Evolutionary conservation across 768 basidiomycete genomes (phyloP), one percentile per base, ranked within the genome.

Genomic region (Lentinula sp.): DNA sequence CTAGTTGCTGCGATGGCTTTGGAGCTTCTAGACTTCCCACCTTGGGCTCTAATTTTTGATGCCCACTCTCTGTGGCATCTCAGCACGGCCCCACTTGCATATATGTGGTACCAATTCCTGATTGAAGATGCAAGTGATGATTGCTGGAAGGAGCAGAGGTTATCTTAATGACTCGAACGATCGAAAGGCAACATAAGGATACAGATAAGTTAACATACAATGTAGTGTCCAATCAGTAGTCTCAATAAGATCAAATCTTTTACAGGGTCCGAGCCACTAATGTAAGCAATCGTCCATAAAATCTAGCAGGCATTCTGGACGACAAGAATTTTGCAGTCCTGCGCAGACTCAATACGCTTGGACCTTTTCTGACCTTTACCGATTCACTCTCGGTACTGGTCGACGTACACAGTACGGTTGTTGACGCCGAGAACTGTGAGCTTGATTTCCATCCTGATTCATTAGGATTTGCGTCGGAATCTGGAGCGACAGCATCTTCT

Each of bases 21-120:
- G 35, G 96, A 99, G 68, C 70, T 99, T 3, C 85, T 96, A 64
- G 96, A 99, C 70, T 98, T 98, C 68, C 84, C 94, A 0, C 91
- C 94, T 0, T 79, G 86, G 72, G 68, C 69, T n/a, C 72, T 94
- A 37, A 71, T 85, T 6, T 76, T 98, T 18, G 96, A 98, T 69
- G 94, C 95, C 0, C 97, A 98, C 71, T 80, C 93, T 2, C 73
- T 98, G 15, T 98, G 96, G 97, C 96, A 99, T 71, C 76, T 90
- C 7, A 80, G 84, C 3, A 99, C 96, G 0, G 88, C 82, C 0
- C 88, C 88, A 0, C 83, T 98, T 35, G 84, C 86, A 3, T 68
- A 80, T 51, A 77, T 83, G 50, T 98, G 96, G 95, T 98, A 96
- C 67, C 75, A 81, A n/a, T 95, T 96, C 66, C 70, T 95, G 34